Conservation (phyloP, 179 eudicot genomes). For the Spinacia oleracea region DNA sequence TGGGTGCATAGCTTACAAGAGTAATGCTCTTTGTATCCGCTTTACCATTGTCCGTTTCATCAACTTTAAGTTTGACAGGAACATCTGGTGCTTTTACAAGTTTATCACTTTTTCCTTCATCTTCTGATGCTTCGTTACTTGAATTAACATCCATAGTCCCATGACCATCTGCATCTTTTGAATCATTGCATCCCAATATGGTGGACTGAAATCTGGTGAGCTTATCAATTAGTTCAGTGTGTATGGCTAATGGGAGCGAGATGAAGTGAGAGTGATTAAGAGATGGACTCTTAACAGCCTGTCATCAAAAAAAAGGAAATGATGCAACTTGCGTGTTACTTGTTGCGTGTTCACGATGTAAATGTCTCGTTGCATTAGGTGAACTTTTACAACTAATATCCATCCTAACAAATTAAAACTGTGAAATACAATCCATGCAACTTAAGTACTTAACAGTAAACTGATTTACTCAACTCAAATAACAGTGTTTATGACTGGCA, state of each 20-base stretch:
- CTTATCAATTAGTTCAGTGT: constrained; percentile 74
- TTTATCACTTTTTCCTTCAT: constrained; percentile 35
- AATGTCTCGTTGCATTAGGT: neutral
- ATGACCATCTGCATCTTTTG: constrained; percentile 31
- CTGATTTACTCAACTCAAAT: neutral
- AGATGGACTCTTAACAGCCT: constrained; percentile 64
- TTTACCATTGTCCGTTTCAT: constrained; percentile 36
- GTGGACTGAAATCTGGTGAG: constrained; percentile 65
- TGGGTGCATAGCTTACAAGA: constrained; percentile 48
- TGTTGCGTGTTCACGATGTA: neutral
- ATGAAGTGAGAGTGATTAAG: constrained; percentile 81
- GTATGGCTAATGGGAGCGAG: constrained; percentile 85
- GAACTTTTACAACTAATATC: neutral
- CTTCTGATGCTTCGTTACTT: constrained; percentile 36
- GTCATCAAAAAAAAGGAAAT: constrained; percentile 25
- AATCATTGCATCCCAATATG: constrained; percentile 44
- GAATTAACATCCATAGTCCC: constrained; percentile 36
- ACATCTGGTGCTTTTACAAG: constrained; percentile 31
- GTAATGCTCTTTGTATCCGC: constrained; percentile 45
- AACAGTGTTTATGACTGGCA: neutral
- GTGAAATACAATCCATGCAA: neutral
- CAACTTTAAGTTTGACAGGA: constrained; percentile 43
- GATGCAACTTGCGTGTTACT: constrained; percentile 13
- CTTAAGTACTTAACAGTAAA: neutral
- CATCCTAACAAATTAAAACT: neutral